These are phyloP conservation scores for Ilyonectria sp. DNA, from an alignment of 2,329 filamentous ascomycete genomes.

Conservation along the genomic window DNA sequence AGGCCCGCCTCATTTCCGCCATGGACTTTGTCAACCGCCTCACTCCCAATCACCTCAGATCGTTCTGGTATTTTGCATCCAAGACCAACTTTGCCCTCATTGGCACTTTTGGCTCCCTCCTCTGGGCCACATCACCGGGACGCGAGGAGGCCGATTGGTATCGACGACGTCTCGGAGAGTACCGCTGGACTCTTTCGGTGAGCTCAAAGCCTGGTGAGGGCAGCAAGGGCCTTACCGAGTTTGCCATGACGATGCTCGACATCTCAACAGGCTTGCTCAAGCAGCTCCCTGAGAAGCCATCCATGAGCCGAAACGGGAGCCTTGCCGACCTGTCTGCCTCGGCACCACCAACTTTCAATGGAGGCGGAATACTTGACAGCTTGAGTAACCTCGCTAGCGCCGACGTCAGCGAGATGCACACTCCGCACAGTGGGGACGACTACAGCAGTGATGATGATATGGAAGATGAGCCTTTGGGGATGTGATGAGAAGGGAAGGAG, in stretches of 20 bases:
- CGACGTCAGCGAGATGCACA: slow-evolving; percentile 67
- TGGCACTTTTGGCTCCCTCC: slow-evolving; percentile 90
- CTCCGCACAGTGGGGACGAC: slow-evolving; percentile 63
- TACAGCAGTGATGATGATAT: slow-evolving; percentile 71
- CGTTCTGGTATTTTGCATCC: slow-evolving; percentile 93
- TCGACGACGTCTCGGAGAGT: slow-evolving; percentile 86
- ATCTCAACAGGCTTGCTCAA: slow-evolving; percentile 79
- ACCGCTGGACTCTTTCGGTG: slow-evolving; percentile 93
- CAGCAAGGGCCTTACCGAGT: slow-evolving; percentile 71
- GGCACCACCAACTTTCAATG: slow-evolving; percentile 51
- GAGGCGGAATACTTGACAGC: slow-evolving; percentile 56
- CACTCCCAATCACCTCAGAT: slow-evolving; percentile 86
- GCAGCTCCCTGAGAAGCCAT: slow-evolving; percentile 79
- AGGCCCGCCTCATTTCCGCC: slow-evolving; percentile 92
- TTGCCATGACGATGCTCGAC: slow-evolving; percentile 85
- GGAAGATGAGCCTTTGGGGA: slow-evolving; percentile 60
- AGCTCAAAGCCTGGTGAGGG: slow-evolving; percentile 80
- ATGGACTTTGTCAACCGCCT: slow-evolving; percentile 98
- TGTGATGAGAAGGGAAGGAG: slow-evolving; percentile 24
- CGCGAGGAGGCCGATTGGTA: slow-evolving; percentile 96
- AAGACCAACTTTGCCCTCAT: slow-evolving; percentile 95
- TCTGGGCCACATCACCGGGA: slow-evolving; percentile 91
- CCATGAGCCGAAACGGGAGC: slow-evolving; percentile 71
- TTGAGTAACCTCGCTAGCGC: slow-evolving; percentile 63
- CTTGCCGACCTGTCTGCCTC: slow-evolving; percentile 61